Conservation (phyloP, 2,329 filamentous ascomycete genomes). For the Phialemoniopsis sp. region DNA sequence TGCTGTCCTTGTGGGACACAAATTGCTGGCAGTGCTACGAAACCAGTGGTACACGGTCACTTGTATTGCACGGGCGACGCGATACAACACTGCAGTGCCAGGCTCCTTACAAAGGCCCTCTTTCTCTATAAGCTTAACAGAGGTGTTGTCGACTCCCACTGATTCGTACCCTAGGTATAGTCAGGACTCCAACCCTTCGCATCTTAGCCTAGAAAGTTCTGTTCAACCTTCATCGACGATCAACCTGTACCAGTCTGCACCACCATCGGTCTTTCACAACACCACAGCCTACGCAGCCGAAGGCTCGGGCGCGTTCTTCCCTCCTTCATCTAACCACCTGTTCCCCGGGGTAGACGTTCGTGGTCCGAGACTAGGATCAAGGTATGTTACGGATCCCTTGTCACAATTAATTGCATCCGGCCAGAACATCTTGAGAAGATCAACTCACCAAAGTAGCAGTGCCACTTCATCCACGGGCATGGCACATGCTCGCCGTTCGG, state of each 20-base stretch:
- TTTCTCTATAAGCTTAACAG: too few relatives aligned
- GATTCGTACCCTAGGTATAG: constrained; percentile 43
- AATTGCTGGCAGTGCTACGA: constrained; percentile 40
- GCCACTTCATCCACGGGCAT: constrained; percentile 49
- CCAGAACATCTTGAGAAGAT: too few relatives aligned
- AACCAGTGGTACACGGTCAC: constrained; percentile 18
- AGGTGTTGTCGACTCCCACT: constrained; percentile 22
- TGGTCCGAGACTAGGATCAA: constrained; percentile 47
- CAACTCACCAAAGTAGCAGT: constrained; percentile 35
- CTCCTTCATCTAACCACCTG: constrained; percentile 33
- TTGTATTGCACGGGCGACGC: constrained; percentile 26
- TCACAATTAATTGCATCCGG: too few relatives aligned
- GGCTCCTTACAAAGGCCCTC: constrained; percentile 3
- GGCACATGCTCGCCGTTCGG: constrained; percentile 52
- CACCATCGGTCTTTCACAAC: constrained; percentile 38
- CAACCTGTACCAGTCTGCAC: constrained; percentile 42
- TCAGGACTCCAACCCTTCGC: constrained; percentile 47
- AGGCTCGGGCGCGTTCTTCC: constrained; percentile 41
- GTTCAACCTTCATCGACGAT: constrained; percentile 46
- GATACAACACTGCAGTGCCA: constrained; percentile 26
- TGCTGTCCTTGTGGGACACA: constrained; percentile 36
- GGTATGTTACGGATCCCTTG: constrained; percentile 40
- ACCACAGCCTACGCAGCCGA: constrained; percentile 46
- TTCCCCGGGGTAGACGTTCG: constrained; percentile 46
- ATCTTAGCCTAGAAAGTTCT: constrained; percentile 49